Evolutionary conservation across 176 grass and related monocot species (phyloP), one percentile per base, ranked within the genome.

Genomic region (Eleusine coracana): DNA sequence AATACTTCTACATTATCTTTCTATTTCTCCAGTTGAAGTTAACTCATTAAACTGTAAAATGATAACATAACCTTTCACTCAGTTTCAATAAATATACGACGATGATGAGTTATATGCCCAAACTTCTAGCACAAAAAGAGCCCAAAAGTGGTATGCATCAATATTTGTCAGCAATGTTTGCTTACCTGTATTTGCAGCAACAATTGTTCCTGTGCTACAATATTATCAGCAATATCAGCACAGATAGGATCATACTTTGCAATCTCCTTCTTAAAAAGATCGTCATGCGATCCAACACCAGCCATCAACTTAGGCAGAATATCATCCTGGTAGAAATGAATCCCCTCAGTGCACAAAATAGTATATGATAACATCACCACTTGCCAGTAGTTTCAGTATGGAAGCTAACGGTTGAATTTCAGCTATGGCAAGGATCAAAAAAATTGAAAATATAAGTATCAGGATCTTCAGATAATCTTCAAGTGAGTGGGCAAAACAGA

Each of bases 241-340:
- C 97, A 92, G 51, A 99, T 87, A 62, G 88, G 83, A 87, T 96
- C 89, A 52, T 96, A 96, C 56, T 99, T 96, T 66, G 91, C 71
- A 68, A 96, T 87, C 81, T 99, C 97, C 68, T 96, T 99, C 81
- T 90, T 99, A 87, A 96, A 99, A 71, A 99, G 91, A 92, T 99
- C 91, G 50, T 94, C 91, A 68, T 99, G 91, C 52, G 91, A 96
- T 84, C 97, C 97, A 87, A 81, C 90, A 62, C 91, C 94, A 25
- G 87, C 85, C 93, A 99, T 96, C 81, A 96, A 83, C 80, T 99
- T 99, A 8, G 97, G 93, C 66, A 96, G 81, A 85, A 96, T 92
- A 92, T 99, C 97, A 87, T 99, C 97, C 97, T 93, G 78, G n/a
- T 65, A 83, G 8, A 85, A 92, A 89, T 73, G 9, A 69, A 87